These are phyloP conservation scores for Aspergillus heteromorphus DNA, from an alignment of 495 filamentous ascomycete species.

Conservation along the genomic window DNA sequence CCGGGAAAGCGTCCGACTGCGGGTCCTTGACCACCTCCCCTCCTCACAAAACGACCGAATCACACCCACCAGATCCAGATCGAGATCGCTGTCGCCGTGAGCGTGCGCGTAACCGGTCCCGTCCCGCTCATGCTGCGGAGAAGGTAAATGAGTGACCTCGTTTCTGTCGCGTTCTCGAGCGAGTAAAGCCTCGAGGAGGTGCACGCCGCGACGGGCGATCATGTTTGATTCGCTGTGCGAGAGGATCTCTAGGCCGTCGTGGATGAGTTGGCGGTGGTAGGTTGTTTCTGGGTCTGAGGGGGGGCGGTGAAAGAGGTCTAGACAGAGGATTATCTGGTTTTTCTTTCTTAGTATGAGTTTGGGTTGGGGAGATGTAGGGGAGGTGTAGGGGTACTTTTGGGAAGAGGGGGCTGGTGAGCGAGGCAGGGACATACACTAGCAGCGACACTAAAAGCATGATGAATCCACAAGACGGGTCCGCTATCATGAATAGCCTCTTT, in stretches of 20 bases:
- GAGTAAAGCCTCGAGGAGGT: conserved; percentile 23
- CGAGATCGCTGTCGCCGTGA: neutral
- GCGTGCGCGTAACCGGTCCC: no score
- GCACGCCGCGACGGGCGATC: conserved; percentile 29
- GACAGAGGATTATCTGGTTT: conserved; percentile 30
- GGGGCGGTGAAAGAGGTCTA: conserved; percentile 36
- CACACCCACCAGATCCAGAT: conserved; percentile 1
- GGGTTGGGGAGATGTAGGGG: no score
- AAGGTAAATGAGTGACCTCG: neutral
- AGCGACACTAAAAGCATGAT: conserved; percentile 29
- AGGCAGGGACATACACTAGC: conserved; percentile 24
- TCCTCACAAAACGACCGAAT: conserved; percentile 4
- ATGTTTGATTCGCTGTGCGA: conserved; percentile 25
- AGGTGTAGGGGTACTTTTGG: no score
- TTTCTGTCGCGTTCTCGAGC: conserved; percentile 1
- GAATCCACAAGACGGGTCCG: conserved; percentile 39
- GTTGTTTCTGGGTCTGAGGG: conserved; percentile 24
- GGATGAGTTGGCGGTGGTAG: conserved; percentile 29
- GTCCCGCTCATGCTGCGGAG: neutral
- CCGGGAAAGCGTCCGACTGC: neutral
- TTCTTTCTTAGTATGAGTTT: neutral
- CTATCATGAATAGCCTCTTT: conserved; percentile 24
- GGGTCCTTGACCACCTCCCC: neutral
- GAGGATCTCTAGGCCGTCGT: conserved; percentile 28
- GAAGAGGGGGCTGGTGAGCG: no score